Evolutionary conservation across 78 protist species (phyloP).

Genomic region (Emiliania huxleyi): DNA sequence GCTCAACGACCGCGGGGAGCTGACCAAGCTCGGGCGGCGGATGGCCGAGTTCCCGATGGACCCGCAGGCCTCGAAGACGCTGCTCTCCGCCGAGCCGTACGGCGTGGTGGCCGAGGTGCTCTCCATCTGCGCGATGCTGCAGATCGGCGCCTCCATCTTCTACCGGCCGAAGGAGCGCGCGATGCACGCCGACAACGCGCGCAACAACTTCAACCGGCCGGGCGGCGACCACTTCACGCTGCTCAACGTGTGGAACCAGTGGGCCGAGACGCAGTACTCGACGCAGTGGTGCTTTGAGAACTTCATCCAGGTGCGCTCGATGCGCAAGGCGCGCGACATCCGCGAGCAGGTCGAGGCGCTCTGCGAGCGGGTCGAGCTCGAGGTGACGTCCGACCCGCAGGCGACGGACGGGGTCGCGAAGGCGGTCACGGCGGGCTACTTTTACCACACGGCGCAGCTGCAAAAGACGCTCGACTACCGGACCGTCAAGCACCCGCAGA

Average conservation of each 20-base stretch:
- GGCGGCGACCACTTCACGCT: slow-evolving; percentile 92
- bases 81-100: slow-evolving; percentile 48
- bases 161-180: slow-evolving; percentile 76
- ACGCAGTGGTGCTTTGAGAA: slow-evolving; percentile 93
- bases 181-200: slow-evolving; percentile 75
- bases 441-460: slow-evolving; percentile 67
- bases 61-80: slow-evolving; percentile 83
- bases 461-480: slow-evolving; percentile 40
- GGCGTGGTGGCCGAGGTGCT: background rate
- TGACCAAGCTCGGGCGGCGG: slow-evolving; percentile 91
- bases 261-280: slow-evolving; percentile 80
- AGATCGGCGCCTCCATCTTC: slow-evolving; percentile 82
- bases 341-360: slow-evolving; percentile 85
- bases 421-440: slow-evolving; percentile 86
- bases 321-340: slow-evolving; percentile 91
- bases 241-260: slow-evolving; percentile 78
- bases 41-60: slow-evolving; percentile 99
- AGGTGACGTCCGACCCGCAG: background rate
- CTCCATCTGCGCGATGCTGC: slow-evolving; percentile 86
- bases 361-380: slow-evolving; percentile 84
- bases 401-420: slow-evolving; percentile 60
- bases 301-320: slow-evolving; percentile 87
- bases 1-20: slow-evolving; percentile 92
- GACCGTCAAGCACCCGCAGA: slow-evolving; percentile 77
- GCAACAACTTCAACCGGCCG: slow-evolving; percentile 37